phyloP scores from a whole-genome alignment of 306 rosid genomes.

The Senna siamea region DNA sequence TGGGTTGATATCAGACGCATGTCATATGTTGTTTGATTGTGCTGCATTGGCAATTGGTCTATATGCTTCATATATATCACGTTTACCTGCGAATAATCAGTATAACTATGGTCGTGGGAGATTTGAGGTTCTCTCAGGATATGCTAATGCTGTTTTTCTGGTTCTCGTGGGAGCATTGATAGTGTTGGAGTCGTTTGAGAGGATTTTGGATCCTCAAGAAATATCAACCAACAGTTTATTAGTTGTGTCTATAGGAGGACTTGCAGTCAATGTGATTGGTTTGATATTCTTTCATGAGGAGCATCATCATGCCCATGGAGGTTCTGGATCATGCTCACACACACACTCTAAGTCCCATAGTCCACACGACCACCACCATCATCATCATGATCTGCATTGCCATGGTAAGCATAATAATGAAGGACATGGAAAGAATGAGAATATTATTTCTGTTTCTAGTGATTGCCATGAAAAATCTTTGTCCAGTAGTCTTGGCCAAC shows the following conservation, averaged over 20 bases:
- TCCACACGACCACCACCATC: constrained; percentile 30
- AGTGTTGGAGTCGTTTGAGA: constrained; percentile 78
- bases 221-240: constrained; percentile 64
- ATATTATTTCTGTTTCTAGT: constrained; percentile 46
- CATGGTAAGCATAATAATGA: constrained; percentile 40
- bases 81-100: constrained; percentile 79
- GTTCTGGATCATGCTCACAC: constrained; percentile 55
- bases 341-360: constrained; percentile 24
- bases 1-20: constrained; percentile 77
- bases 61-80: constrained; percentile 92
- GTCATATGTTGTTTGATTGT: constrained; percentile 98
- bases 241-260: constrained; percentile 78
- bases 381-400: constrained; percentile 43
- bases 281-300: constrained; percentile 76
- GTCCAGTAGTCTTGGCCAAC: constrained; percentile 44
- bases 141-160: constrained; percentile 73
- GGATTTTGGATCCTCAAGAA: constrained; percentile 81
- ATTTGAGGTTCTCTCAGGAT: constrained; percentile 73
- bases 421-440: constrained; percentile 41
- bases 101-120: constrained; percentile 72
- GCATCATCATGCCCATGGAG: constrained; percentile 81
- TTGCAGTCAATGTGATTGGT: constrained; percentile 62
- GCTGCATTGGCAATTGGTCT: constrained; percentile 97
- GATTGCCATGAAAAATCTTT: constrained; percentile 48
- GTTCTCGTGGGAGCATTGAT: constrained; percentile 75